Conservation (phyloP, 257 asterid species). For the Nicotiana sylvestris region DNA sequence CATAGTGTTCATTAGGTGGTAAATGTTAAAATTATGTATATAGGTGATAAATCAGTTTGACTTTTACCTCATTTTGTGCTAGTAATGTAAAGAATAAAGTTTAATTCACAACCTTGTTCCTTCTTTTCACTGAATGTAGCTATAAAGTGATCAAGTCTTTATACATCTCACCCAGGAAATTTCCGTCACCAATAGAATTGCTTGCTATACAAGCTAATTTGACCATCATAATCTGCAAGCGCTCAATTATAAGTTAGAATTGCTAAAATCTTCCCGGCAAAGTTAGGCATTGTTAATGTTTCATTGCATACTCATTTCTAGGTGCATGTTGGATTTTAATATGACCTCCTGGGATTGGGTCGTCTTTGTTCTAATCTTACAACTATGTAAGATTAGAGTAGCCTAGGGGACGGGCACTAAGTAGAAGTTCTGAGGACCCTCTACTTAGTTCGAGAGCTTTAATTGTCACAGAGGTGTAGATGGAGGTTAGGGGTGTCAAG, state of each 20-base stretch:
- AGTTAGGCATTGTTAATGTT: background rate
- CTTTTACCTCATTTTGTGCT: background rate
- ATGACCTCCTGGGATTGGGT: background rate
- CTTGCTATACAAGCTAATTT: background rate
- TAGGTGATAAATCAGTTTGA: background rate
- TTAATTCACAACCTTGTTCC: background rate
- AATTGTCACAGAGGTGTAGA: background rate
- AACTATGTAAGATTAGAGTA: background rate
- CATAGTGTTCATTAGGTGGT: too few relatives aligned
- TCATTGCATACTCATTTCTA: background rate
- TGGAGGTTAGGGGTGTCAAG: background rate
- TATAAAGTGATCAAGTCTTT: background rate
- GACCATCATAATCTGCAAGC: background rate
- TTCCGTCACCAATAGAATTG: background rate
- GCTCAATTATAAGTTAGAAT: background rate
- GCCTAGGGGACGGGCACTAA: background rate
- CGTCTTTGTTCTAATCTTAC: background rate
- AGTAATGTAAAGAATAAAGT: background rate
- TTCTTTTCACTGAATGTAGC: background rate
- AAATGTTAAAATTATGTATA: background rate
- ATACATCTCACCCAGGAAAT: background rate
- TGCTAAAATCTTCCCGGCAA: background rate
- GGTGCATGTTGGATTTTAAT: background rate
- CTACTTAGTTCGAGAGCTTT: background rate
- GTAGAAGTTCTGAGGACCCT: background rate